A percentile compares a stretch with the other conserved stretches of the same genome.
These are phyloP conservation scores for Epichloe gansuensis DNA, from an alignment of 2,329 filamentous ascomycete species.

Conservation along the genomic window DNA sequence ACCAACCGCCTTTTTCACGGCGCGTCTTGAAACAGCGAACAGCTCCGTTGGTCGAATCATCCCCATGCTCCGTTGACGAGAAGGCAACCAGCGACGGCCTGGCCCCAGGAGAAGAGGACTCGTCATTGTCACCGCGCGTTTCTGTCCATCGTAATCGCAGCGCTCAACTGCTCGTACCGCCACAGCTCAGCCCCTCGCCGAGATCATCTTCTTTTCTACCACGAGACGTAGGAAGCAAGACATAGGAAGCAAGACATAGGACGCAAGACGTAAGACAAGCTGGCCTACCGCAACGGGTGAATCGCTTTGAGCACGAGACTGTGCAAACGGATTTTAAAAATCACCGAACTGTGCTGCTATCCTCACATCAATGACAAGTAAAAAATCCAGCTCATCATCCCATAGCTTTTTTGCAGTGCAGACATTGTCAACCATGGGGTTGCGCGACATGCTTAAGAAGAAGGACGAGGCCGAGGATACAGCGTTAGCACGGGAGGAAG, in stretches of 20 bases:
- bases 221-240: too few relatives aligned
- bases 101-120: neutral
- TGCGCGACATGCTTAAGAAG: conserved; percentile 42
- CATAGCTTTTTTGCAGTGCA: neutral
- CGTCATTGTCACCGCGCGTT: neutral
- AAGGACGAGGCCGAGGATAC: conserved; percentile 32
- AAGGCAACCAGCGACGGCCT: neutral
- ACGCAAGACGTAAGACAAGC: too few relatives aligned
- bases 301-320: too few relatives aligned
- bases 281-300: too few relatives aligned
- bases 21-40: neutral
- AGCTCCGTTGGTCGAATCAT: neutral
- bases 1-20: neutral
- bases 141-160: neutral
- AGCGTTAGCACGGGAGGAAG: conserved; percentile 23
- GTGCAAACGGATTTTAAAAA: too few relatives aligned
- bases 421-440: conserved; percentile 27
- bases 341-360: too few relatives aligned
- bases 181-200: neutral
- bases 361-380: too few relatives aligned
- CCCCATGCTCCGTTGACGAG: neutral
- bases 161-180: neutral
- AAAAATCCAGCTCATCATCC: too few relatives aligned
- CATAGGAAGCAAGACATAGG: too few relatives aligned
- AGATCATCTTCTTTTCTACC: neutral